Conservation (phyloP, 108 stramenopile species). For the Cyclotella sp. region DNA sequence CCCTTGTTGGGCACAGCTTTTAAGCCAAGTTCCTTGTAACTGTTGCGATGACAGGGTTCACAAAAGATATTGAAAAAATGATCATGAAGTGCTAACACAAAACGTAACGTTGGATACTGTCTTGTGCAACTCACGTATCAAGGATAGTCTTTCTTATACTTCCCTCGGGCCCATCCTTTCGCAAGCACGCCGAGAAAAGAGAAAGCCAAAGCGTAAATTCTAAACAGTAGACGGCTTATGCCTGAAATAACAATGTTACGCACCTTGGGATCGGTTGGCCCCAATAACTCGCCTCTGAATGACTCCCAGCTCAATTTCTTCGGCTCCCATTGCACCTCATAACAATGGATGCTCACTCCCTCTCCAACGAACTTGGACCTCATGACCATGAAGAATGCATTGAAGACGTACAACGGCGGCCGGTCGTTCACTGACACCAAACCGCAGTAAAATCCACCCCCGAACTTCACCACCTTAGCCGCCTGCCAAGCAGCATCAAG, state of each 20-base stretch:
- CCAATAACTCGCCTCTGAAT: conserved; percentile 84
- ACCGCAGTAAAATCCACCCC: conserved; percentile 96
- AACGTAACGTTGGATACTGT: background rate
- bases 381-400: conserved; percentile 95
- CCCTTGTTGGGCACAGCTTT: conserved; percentile 77
- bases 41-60: background rate
- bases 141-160: conserved; percentile 83
- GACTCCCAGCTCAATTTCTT: conserved; percentile 77
- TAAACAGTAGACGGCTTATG: background rate
- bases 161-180: conserved; percentile 67
- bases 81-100: background rate
- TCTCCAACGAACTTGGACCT: conserved; percentile 86
- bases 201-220: background rate
- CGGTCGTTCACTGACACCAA: conserved; percentile 58
- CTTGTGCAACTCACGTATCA: conserved; percentile 39
- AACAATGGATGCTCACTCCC: conserved; percentile 83
- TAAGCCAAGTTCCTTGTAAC: conserved; percentile 77
- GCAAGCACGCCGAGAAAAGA: background rate
- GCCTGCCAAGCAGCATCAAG: conserved; percentile 81
- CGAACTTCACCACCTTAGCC: conserved; percentile 89
- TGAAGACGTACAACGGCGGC: conserved; percentile 86
- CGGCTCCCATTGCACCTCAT: conserved; percentile 89
- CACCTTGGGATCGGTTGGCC: conserved; percentile 89
- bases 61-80: background rate
- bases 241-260: background rate